phyloP scores from a whole-genome alignment of 179 eudicot genomes.

The Gypsophila paniculata region DNA sequence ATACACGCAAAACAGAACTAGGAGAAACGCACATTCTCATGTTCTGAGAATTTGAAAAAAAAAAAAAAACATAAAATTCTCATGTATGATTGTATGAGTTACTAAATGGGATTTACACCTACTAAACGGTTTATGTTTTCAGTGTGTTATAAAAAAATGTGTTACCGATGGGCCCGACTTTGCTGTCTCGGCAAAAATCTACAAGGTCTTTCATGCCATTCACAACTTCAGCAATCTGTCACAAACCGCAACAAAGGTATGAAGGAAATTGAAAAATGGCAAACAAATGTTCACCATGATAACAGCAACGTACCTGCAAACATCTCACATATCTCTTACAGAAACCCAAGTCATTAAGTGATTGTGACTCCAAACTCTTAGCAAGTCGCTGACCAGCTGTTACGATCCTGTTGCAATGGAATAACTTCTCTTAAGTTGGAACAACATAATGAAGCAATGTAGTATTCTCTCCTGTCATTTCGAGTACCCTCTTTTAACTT shows the following conservation, averaged over 20 bases:
- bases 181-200: slow-evolving; percentile 65
- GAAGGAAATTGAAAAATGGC: background rate
- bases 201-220: slow-evolving; percentile 87
- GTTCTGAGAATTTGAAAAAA: too few relatives aligned
- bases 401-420: slow-evolving; percentile 53
- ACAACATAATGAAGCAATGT: background rate
- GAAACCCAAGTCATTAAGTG: slow-evolving; percentile 89
- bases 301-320: slow-evolving; percentile 53
- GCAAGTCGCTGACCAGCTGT: slow-evolving; percentile 85
- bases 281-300: slow-evolving; percentile 7
- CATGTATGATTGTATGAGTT: background rate
- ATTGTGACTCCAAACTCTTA: slow-evolving; percentile 73
- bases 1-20: too few relatives aligned
- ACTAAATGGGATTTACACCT: background rate
- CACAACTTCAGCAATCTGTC: slow-evolving; percentile 92
- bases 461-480: background rate
- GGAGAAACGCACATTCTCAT: background rate
- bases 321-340: slow-evolving; percentile 92
- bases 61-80: too few relatives aligned
- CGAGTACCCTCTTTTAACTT: too few relatives aligned
- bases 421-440: background rate
- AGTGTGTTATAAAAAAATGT: background rate
- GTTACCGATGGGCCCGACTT: slow-evolving; percentile 83
- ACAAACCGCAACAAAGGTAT: slow-evolving; percentile 14
- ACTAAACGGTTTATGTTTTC: too few relatives aligned